These are phyloP conservation scores for Penicillium simplicissimum DNA, from an alignment of 495 filamentous ascomycete species.

Conservation along the genomic window DNA sequence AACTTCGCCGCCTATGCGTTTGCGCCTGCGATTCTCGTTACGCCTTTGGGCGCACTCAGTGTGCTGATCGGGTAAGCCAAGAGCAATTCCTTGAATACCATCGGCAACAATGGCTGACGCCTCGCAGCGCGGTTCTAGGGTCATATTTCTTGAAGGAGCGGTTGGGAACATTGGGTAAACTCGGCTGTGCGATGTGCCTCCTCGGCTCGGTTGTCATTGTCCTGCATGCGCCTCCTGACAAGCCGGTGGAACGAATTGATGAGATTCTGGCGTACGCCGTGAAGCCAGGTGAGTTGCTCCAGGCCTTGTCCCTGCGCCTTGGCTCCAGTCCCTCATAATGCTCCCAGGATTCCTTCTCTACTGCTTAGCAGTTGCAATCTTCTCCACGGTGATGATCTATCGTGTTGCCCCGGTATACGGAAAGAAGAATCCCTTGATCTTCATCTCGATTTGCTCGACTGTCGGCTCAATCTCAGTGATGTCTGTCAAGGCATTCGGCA, in stretches of 20 bases:
- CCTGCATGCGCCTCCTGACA: conserved; percentile 91
- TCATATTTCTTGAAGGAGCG: conserved; percentile 91
- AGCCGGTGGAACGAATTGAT: conserved; percentile 83
- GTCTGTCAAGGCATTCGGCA: conserved; percentile 97
- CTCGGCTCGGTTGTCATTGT: conserved; percentile 97
- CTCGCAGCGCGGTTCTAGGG: conserved; percentile 77
- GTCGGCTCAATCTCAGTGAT: conserved; percentile 97
- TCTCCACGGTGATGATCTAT: conserved; percentile 94
- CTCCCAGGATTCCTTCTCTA: conserved; percentile 81
- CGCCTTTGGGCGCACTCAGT: conserved; percentile 87
- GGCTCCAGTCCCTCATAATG: not conserved
- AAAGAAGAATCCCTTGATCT: conserved; percentile 92
- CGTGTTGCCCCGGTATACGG: conserved; percentile 83
- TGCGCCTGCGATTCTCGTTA: conserved; percentile 95
- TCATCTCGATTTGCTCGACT: conserved; percentile 94
- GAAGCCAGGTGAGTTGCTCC: conserved; percentile 63
- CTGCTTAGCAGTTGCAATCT: conserved; percentile 70
- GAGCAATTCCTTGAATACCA: not conserved
- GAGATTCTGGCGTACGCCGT: conserved; percentile 86
- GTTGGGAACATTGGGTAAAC: conserved; percentile 83
- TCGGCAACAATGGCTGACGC: conserved; percentile 32
- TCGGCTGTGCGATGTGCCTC: conserved; percentile 94
- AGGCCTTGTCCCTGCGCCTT: conserved; percentile 27
- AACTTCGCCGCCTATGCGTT: conserved; percentile 99
- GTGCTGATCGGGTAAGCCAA: conserved; percentile 79